phyloP scores from a whole-genome alignment of 2,329 filamentous ascomycete species.

The Diatrype stigma region DNA sequence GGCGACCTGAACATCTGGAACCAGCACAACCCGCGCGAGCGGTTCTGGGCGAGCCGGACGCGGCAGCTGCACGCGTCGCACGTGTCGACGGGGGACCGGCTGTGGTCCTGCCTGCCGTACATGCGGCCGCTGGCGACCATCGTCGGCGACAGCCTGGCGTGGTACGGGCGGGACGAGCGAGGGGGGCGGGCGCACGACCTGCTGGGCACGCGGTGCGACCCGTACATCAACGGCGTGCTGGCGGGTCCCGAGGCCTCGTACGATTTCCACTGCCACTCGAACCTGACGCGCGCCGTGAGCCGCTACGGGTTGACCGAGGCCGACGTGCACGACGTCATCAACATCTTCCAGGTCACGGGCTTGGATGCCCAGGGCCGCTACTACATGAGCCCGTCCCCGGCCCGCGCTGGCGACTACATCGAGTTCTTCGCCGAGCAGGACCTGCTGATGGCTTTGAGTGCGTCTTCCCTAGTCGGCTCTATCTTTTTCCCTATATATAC shows the following conservation, averaged over 20 bases:
- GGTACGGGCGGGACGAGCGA: slow-evolving; percentile 57
- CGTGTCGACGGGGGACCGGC: slow-evolving; percentile 64
- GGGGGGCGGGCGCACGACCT: slow-evolving; percentile 73
- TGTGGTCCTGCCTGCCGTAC: slow-evolving; percentile 77
- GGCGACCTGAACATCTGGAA: slow-evolving; percentile 84
- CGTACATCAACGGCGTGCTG: slow-evolving; percentile 74
- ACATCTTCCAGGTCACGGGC: slow-evolving; percentile 81
- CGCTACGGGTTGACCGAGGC: slow-evolving; percentile 65
- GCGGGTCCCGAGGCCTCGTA: slow-evolving; percentile 39
- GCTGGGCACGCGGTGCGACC: slow-evolving; percentile 78
- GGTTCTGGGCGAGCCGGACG: slow-evolving; percentile 78
- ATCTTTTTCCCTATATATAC: neutral
- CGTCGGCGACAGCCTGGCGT: slow-evolving; percentile 59
- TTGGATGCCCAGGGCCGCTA: slow-evolving; percentile 68
- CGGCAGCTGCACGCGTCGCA: slow-evolving; percentile 75
- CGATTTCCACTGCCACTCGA: slow-evolving; percentile 82
- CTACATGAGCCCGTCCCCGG: slow-evolving; percentile 66
- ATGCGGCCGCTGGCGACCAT: slow-evolving; percentile 72
- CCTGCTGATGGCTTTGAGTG: slow-evolving; percentile 57
- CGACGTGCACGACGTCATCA: slow-evolving; percentile 81
- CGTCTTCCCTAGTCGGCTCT: slow-evolving; percentile 20
- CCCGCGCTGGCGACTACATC: slow-evolving; percentile 53
- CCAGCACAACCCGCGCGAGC: slow-evolving; percentile 68
- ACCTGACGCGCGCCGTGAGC: slow-evolving; percentile 68
- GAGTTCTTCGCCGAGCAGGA: slow-evolving; percentile 81